Percentiles rank a stretch among this genome's conserved stretches.
phyloP scores from a whole-genome alignment of 352 stramenopile species.

The Thalassiosira mediterranea region DNA sequence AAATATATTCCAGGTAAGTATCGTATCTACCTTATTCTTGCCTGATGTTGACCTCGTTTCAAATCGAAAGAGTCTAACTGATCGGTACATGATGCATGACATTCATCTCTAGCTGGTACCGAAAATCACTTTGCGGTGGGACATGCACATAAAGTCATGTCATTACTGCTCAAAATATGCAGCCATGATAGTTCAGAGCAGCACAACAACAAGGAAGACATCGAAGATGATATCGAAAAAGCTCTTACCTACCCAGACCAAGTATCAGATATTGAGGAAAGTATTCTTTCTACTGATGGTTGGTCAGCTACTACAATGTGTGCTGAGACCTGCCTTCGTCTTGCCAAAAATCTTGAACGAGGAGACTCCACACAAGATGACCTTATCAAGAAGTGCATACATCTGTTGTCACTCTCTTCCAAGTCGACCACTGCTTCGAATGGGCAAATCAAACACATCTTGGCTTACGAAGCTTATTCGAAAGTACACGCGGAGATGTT shows the following conservation, averaged over 20 bases:
- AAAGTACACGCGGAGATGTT: no score
- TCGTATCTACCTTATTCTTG: no score
- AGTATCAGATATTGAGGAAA: conserved; percentile 20
- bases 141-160: conserved; percentile 32
- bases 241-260: conserved; percentile 36
- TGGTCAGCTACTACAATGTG: conserved; percentile 36
- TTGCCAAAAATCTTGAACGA: conserved; percentile 24
- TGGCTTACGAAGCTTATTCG: conserved; percentile 44
- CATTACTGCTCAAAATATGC: conserved; percentile 44
- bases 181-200: conserved; percentile 12
- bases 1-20: conserved; percentile 19
- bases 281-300: conserved; percentile 31
- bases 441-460: conserved; percentile 42
- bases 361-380: conserved; percentile 17
- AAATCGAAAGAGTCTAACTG: no score
- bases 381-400: conserved; percentile 36
- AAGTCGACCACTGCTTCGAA: conserved; percentile 7
- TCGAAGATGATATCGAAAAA: conserved; percentile 31
- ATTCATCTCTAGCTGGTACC: no score
- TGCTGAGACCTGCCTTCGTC: conserved; percentile 48
- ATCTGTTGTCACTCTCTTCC: conserved; percentile 27
- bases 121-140: conserved; percentile 32
- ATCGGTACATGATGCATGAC: no score
- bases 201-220: conserved; percentile 21
- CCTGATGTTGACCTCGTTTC: no score